These are phyloP conservation scores for Vitis riparia DNA, from an alignment of 164 flowering plant genomes.

Conservation along the genomic window DNA sequence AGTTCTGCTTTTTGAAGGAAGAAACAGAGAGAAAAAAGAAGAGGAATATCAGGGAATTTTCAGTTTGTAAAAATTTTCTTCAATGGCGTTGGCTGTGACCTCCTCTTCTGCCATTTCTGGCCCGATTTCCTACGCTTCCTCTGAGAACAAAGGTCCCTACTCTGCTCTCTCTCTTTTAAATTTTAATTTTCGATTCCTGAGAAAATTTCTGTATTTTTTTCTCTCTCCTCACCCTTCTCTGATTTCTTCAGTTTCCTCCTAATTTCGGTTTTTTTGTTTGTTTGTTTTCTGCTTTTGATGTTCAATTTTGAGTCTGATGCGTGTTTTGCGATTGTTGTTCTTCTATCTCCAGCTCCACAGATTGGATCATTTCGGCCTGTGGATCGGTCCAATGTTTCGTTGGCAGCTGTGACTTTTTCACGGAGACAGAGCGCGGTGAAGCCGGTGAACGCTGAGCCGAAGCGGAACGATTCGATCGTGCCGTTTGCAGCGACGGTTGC, in stretches of 20 bases:
- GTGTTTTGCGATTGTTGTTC: neutral
- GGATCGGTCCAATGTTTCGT: constrained; percentile 27
- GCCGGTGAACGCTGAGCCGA: constrained; percentile 55
- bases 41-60: neutral
- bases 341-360: constrained; percentile 31
- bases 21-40: neutral
- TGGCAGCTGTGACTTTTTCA: constrained; percentile 20
- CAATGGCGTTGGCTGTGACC: constrained; percentile 46
- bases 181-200: neutral
- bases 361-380: constrained; percentile 34
- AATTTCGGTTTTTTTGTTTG: neutral
- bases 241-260: neutral
- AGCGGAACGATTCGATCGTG: constrained; percentile 51
- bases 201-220: neutral
- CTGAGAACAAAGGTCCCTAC: constrained; percentile 37
- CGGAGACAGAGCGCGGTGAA: constrained; percentile 39
- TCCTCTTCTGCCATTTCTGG: constrained; percentile 40
- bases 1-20: neutral
- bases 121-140: constrained; percentile 24
- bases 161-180: neutral
- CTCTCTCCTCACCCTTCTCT: neutral
- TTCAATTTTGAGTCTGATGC: neutral
- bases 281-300: neutral
- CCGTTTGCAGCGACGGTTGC: constrained; percentile 51
- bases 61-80: neutral